Conservation (phyloP, 208 protist species). For the Novymonas esmeraldas region DNA sequence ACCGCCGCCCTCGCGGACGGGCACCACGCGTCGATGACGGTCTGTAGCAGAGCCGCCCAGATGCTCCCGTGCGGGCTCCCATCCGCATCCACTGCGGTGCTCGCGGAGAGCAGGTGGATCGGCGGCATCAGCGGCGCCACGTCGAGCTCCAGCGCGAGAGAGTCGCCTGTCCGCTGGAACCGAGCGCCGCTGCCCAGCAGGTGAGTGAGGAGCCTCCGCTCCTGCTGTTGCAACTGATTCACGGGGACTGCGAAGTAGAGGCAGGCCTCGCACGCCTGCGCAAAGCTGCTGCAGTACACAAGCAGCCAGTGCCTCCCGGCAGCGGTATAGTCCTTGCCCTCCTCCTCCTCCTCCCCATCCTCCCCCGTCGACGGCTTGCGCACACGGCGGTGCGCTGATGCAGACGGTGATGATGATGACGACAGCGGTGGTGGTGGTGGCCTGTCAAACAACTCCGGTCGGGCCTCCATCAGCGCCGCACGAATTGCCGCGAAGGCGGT, state of each 20-base stretch:
- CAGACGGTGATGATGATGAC: not conserved
- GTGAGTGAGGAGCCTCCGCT: not conserved
- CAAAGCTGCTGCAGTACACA: constrained; percentile 2
- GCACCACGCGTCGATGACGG: constrained; percentile 6
- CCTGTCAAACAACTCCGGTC: not conserved
- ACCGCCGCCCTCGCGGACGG: not conserved
- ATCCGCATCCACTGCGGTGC: not conserved
- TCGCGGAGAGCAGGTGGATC: not conserved
- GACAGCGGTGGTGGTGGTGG: not conserved
- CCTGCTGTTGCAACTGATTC: too few species aligned
- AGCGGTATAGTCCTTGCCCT: not conserved
- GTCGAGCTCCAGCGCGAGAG: not conserved
- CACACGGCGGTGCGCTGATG: too few species aligned
- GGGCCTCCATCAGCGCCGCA: constrained; percentile 1
- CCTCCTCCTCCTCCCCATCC: not conserved
- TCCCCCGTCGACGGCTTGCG: too few species aligned
- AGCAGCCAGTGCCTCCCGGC: not conserved
- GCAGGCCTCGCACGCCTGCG: constrained; percentile 4
- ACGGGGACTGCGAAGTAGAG: not conserved
- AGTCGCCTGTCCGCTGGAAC: not conserved
- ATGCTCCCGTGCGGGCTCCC: not conserved
- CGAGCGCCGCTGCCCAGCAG: too few species aligned
- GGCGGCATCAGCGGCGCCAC: not conserved
- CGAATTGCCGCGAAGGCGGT: not conserved
- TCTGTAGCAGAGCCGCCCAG: not conserved